Evolutionary conservation across 163 green algal genomes (phyloP), one percentile per base, ranked within the genome.

Genomic region (Scenedesmus sp.): DNA sequence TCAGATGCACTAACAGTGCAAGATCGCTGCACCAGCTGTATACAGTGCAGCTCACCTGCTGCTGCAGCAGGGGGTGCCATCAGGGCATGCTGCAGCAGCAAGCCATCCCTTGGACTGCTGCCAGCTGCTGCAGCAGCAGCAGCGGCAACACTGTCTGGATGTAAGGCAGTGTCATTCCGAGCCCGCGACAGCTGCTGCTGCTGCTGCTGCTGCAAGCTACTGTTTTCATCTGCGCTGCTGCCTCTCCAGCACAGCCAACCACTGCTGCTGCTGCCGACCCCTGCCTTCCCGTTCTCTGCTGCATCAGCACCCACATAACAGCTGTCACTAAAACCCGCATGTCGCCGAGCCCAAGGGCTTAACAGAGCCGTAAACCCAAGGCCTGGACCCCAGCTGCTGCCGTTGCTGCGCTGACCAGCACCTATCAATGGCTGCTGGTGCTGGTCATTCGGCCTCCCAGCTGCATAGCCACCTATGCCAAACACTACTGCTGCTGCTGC

Each of bases 151-250:
- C 26, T 54, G 13, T 77, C 57, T 46, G 64, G 46, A 20, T 77
- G 26, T 57, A 88, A 77, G 15, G 83, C 83, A 55, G 83, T 88
- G 23, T 88, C 83, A 26, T 59, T 88, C 8, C 83, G 66, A 7
- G 57, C 57, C 46, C 57, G 26, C 52, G 57, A 52, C 23, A 4
- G 8, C n/a, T 52, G 82, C 23, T 87, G 59, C 82, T 88, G 82
- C 57, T 88, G 82, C 82, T 52, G 59, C 34, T 79, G 84, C 84
- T 76, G 85, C 12, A n/a, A 52, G 13, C 10, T 20, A 15, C 85
- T 8, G 10, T 9, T 10, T 5, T n/a, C 54, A 57, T 88, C 57
- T 15, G 56, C 57, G 52, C 23, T 23, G n/a, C 26, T 66, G 20
- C 57, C 56, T n/a, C 57, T 55, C 16, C 83, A 88, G n/a, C 83